Evolutionary conservation across 202 grass and related monocot species (phyloP), one percentile per base, ranked within the genome.

Genomic region (Dendrocalamus latiflorus): DNA sequence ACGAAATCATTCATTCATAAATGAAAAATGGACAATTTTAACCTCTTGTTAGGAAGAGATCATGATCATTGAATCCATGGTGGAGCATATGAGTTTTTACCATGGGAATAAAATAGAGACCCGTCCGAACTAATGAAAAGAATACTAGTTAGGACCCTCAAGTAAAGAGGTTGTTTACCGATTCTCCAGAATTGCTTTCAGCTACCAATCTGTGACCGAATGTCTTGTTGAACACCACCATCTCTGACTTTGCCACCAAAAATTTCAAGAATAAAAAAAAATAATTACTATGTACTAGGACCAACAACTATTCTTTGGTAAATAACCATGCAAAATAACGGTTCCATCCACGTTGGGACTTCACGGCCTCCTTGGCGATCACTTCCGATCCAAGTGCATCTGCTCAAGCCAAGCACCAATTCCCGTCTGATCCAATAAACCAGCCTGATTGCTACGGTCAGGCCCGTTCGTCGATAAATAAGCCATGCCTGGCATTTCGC

Each of bases 321-420:
- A 78, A 76, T 86, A 82, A 82, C 11, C 67, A 68, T 53, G 79
- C 79, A 90, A 90, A 90, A 86, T 2, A 43, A 83, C 17, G 15
- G 60, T 62, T 57, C 38, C 68, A 26, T 86, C 68, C 37, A 79
- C 3, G 50, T 76, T 69, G 20, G 47, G 63, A 65, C 34, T 80
- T 70, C 48, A 70, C 42, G 9, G 60, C 24, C 51, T n/a, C n/a
- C n/a, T 69, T 56, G 2, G 50, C 44, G 62, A 17, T 83, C 78
- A 89, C 69, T 91, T 91, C 47, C 88, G 89, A 65, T 94, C 85
- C 51, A 88, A 70, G 53, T 89, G 90, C 91, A 94, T 83, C 68
- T 89, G 91, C 65, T 97, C 90, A 75, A 97, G 75, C 94, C 90
- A 94, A 77, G 94, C 89, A 77, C 90, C 86, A 71, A 91, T 84